These are phyloP conservation scores for Penicillium tannophilum DNA, from an alignment of 495 filamentous ascomycete genomes.

Conservation along the genomic window DNA sequence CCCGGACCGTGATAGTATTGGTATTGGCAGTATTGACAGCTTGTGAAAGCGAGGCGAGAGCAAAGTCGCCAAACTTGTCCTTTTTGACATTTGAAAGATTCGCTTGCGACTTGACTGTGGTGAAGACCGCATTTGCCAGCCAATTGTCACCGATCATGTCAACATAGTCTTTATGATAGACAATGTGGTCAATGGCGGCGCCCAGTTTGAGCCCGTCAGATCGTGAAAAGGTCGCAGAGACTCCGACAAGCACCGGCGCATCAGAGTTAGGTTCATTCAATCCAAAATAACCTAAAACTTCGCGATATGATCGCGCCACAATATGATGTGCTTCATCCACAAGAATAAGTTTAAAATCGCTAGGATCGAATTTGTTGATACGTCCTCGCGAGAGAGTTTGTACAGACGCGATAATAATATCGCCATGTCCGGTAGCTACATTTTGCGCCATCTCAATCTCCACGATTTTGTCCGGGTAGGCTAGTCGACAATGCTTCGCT, in stretches of 20 bases:
- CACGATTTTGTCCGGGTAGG: slow-evolving; percentile 77
- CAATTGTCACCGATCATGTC: slow-evolving; percentile 93
- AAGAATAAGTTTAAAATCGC: slow-evolving; percentile 81
- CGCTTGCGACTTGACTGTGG: slow-evolving; percentile 80
- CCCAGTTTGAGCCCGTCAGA: slow-evolving; percentile 88
- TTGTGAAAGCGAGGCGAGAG: slow-evolving; percentile 66
- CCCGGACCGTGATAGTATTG: slow-evolving; percentile 79
- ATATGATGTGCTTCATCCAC: slow-evolving; percentile 99
- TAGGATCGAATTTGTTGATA: slow-evolving; percentile 78
- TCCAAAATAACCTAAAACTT: slow-evolving; percentile 71
- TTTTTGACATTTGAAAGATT: slow-evolving; percentile 71
- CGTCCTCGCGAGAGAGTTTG: slow-evolving; percentile 74
- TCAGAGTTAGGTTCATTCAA: slow-evolving; percentile 53
- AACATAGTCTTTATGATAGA: slow-evolving; percentile 95
- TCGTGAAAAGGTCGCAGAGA: slow-evolving; percentile 90
- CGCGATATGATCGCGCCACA: slow-evolving; percentile 77
- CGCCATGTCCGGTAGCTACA: slow-evolving; percentile 73
- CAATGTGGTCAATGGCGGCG: slow-evolving; percentile 89
- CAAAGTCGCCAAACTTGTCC: slow-evolving; percentile 75
- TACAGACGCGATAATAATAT: slow-evolving; percentile 94
- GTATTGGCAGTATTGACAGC: slow-evolving; percentile 76
- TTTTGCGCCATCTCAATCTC: slow-evolving; percentile 88
- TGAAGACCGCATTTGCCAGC: slow-evolving; percentile 87
- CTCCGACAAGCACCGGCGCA: slow-evolving; percentile 79
- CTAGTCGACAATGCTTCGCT: slow-evolving; percentile 72